Conservation (phyloP, 805 yeast genomes). For the Cyberlindnera americana region DNA sequence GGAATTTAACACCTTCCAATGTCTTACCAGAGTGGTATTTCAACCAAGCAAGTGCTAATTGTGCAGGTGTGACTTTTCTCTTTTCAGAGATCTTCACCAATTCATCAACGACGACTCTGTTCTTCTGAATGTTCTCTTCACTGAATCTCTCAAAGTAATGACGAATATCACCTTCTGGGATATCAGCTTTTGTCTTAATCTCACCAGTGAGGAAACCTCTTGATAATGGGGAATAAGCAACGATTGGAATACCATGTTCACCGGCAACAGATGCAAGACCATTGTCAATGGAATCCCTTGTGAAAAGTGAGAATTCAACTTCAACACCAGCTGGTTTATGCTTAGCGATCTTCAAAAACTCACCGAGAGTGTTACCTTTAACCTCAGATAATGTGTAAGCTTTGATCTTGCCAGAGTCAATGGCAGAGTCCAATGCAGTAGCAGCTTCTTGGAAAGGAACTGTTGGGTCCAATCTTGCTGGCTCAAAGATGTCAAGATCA, state of each 20-base stretch:
- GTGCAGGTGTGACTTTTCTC: slow-evolving; percentile 52
- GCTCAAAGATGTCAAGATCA: slow-evolving; percentile 59
- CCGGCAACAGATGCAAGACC: slow-evolving; percentile 62
- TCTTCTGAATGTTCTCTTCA: slow-evolving; percentile 52
- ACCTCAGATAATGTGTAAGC: slow-evolving; percentile 78
- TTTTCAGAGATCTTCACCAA: slow-evolving; percentile 48
- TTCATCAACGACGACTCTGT: slow-evolving; percentile 47
- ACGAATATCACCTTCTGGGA: slow-evolving; percentile 58
- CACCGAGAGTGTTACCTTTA: slow-evolving; percentile 53
- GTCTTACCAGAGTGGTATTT: slow-evolving; percentile 35
- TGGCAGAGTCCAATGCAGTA: slow-evolving; percentile 50
- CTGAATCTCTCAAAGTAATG: slow-evolving; percentile 51
- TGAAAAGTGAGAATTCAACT: slow-evolving; percentile 71
- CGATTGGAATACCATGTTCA: slow-evolving; percentile 57
- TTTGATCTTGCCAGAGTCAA: slow-evolving; percentile 61
- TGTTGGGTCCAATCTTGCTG: slow-evolving; percentile 63
- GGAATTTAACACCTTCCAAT: slow-evolving; percentile 31
- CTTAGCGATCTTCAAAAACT: slow-evolving; percentile 48
- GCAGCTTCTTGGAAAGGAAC: slow-evolving; percentile 60
- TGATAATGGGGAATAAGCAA: slow-evolving; percentile 83
- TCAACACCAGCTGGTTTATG: slow-evolving; percentile 66
- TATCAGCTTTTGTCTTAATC: slow-evolving; percentile 41
- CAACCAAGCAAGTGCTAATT: slow-evolving; percentile 68
- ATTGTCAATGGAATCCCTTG: slow-evolving; percentile 55
- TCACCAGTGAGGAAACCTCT: slow-evolving; percentile 73